Base-by-base conservation (phyloP, 192 early-diverging fungal species). In the Chytriomyces hyalinus region DNA sequence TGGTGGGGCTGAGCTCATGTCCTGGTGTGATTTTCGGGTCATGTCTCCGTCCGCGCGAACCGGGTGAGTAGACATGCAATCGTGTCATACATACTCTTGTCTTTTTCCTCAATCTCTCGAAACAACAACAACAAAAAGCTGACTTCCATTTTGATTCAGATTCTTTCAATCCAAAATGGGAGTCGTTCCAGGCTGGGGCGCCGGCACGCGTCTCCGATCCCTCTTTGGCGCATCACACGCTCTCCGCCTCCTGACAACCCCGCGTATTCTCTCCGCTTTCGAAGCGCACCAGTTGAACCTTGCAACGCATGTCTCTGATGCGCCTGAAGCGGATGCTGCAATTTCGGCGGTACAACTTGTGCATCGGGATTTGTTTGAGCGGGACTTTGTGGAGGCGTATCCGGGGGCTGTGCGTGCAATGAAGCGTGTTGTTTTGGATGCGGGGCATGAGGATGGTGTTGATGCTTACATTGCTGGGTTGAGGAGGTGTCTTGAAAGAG, bases 121-220 rank as follows among this genome's bases (percentile, higher is more conserved):
- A 26, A 28, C 57, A 59, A 6, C 57, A 59, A 59, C 57, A 59
- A 20, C 15, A 59, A n/a, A 59, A n/a, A 3, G 7, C 7, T 59
- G 3, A 59, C 20, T n/a, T 59, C 7, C 57, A 36, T n/a, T 65
- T 28, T 73, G 70, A n/a, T 61, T 90, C n/a, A 82, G 84, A 24
- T 92, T 92, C 77, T 82, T 92, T 1, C 90, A 92, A 67, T 80
- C 85, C 0, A 77, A 84, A 13, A 91, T 91, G 89, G 90, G 87
- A 5, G 81, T 88, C 5, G 85, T 86, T 13, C 80, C 91, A 0
- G 91, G 87, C 15, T 92, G 91, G 91, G 61, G 53, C 4, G 77
- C 70, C 22, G 80, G 67, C 10, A 73, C 74, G 0, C 66, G 80
- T 17, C 65, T 81, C 60, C 15, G 66, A 2, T 8, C 9, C 45